Conservation (phyloP, 1,284 basidiomycete species). For the Apiotrichum veenhuisii region DNA sequence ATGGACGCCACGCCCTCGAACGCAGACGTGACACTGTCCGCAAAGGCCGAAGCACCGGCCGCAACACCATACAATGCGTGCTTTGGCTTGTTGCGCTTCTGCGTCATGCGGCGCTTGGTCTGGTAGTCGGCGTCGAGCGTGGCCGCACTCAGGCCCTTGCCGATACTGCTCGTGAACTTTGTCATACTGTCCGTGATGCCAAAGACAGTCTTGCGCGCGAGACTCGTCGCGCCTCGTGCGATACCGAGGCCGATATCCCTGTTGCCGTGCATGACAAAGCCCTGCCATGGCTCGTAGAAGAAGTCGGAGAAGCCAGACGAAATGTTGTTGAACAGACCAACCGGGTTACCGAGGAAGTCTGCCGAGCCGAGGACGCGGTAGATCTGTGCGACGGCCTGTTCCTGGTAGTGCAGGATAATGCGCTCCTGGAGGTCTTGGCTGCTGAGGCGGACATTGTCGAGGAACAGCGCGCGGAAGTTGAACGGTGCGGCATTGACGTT, state of each 20-base stretch:
- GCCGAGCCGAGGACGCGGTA: constrained; percentile 96
- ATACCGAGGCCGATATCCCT: constrained; percentile 95
- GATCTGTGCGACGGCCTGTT: constrained; percentile 88
- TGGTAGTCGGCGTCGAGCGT: constrained; percentile 97
- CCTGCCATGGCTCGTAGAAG: constrained; percentile 98
- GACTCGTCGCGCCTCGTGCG: constrained; percentile 93
- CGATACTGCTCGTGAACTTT: constrained; percentile 94
- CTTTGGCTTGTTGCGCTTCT: constrained; percentile 87
- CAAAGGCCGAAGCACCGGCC: constrained; percentile 89
- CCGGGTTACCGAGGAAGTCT: constrained; percentile 78
- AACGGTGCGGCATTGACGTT: constrained; percentile 98
- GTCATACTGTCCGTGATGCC: constrained; percentile 93
- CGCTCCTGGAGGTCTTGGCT: constrained; percentile 78
- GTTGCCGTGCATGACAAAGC: constrained; percentile 95
- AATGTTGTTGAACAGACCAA: constrained; percentile 97
- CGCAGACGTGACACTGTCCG: constrained; percentile 89
- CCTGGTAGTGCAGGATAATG: constrained; percentile 87
- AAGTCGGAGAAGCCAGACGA: constrained; percentile 98
- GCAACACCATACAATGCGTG: constrained; percentile 97
- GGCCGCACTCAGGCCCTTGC: constrained; percentile 94
- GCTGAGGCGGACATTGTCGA: constrained; percentile 90
- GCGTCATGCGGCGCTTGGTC: constrained; percentile 77
- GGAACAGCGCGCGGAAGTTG: constrained; percentile 87
- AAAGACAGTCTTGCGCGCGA: constrained; percentile 98
- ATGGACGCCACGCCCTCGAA: constrained; percentile 96